Percentiles rank a stretch among this genome's conserved stretches.
Conservation (phyloP, 2,329 filamentous ascomycete genomes). For the Coniochaeta sp. region DNA sequence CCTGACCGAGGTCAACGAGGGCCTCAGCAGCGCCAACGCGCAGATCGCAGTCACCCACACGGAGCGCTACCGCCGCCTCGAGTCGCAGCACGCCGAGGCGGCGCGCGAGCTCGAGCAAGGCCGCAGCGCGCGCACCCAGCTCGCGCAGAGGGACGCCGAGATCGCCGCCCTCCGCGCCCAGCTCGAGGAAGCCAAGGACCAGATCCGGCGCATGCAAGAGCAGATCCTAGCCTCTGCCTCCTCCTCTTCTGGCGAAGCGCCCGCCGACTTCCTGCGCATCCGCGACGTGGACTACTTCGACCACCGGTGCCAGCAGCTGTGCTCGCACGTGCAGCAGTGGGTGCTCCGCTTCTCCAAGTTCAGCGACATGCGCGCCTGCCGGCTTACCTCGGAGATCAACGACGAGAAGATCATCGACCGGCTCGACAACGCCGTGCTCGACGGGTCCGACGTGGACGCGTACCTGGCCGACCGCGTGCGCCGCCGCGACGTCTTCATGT, state of each 20-base stretch:
- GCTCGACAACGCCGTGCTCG: conserved; percentile 87
- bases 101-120: conserved; percentile 63
- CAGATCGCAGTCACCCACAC: conserved; percentile 70
- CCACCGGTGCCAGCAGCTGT: conserved; percentile 86
- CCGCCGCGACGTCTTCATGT: conserved; percentile 94
- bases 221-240: conserved; percentile 52
- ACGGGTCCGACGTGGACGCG: conserved; percentile 85
- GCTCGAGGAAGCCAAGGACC: conserved; percentile 62
- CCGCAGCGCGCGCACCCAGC: conserved; percentile 53
- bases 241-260: conserved; percentile 44
- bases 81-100: conserved; percentile 58
- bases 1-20: conserved; percentile 75
- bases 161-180: conserved; percentile 71
- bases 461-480: conserved; percentile 83
- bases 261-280: conserved; percentile 57
- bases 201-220: conserved; percentile 49
- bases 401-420: conserved; percentile 92
- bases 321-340: conserved; percentile 95
- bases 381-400: conserved; percentile 73
- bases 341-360: conserved; percentile 96
- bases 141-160: conserved; percentile 80
- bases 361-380: conserved; percentile 85
- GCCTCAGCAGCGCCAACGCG: conserved; percentile 68
- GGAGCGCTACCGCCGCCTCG: conserved; percentile 60
- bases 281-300: conserved; percentile 95